Evolutionary conservation across 179 eudicot genomes (phyloP).

Genomic region (Spergularia azorica): DNA sequence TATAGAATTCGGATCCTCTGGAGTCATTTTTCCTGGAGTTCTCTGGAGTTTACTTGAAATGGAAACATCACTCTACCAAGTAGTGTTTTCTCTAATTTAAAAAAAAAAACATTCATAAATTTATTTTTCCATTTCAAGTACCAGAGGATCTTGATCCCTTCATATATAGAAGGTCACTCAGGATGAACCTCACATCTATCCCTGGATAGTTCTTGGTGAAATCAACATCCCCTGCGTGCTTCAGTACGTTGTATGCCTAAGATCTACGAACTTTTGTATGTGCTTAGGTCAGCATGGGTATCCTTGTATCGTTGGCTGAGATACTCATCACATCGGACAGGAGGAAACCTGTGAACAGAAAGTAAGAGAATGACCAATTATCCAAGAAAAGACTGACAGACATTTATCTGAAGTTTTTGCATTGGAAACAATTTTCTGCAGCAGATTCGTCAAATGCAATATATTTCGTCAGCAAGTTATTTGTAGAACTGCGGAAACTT

Average conservation of each 20-base stretch:
- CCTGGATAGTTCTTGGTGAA: background rate
- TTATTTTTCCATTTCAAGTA: no score
- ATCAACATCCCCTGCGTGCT: background rate
- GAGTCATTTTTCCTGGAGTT: no score
- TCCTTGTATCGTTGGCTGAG: conserved; percentile 75
- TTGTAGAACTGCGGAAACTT: conserved; percentile 21
- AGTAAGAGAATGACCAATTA: background rate
- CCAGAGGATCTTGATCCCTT: no score
- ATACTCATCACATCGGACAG: conserved; percentile 59
- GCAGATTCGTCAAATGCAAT: background rate
- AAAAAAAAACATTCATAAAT: no score
- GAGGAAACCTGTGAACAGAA: conserved; percentile 61
- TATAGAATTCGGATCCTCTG: no score
- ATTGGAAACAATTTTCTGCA: no score
- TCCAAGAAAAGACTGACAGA: background rate
- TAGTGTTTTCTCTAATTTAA: no score
- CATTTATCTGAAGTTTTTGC: no score
- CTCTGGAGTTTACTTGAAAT: no score
- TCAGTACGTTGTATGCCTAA: background rate
- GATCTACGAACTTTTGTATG: conserved; percentile 39
- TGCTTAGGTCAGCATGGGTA: conserved; percentile 60
- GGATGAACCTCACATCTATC: conserved; percentile 1
- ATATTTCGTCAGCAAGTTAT: background rate
- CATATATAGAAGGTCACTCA: background rate
- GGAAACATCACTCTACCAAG: no score